Percentiles rank a stretch among this genome's conserved stretches.
phyloP scores from a whole-genome alignment of 2,329 filamentous ascomycete species.

The Dactylonectria macrodidyma region DNA sequence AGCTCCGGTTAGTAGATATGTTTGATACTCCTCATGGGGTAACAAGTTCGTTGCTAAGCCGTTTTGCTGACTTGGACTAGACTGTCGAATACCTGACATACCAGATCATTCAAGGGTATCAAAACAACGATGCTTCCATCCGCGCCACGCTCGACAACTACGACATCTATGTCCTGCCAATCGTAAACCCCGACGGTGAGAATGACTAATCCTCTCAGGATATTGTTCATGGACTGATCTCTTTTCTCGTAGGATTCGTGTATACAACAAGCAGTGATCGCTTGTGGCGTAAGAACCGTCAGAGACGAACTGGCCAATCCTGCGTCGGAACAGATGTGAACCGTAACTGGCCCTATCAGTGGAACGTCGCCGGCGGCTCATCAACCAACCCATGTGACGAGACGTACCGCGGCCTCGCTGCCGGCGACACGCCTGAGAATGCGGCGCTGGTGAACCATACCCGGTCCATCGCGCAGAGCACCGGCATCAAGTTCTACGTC shows the following conservation, averaged over 20 bases:
- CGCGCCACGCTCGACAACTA: conserved; percentile 67
- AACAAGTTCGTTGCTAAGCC: fast-evolving
- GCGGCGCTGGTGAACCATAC: conserved; percentile 58
- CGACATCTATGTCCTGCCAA: conserved; percentile 76
- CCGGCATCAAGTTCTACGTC: conserved; percentile 72
- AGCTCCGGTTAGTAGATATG: conserved; percentile 58
- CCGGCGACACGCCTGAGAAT: conserved; percentile 66
- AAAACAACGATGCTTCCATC: conserved; percentile 31
- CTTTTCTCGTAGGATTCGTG: conserved; percentile 63
- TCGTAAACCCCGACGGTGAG: conserved; percentile 74
- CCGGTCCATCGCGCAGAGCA: conserved; percentile 52
- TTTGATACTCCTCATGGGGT: fast-evolving
- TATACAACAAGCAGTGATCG: conserved; percentile 61
- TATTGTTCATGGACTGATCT: fast-evolving
- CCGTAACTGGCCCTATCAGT: conserved; percentile 72
- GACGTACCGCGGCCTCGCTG: conserved; percentile 61
- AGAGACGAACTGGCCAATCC: conserved; percentile 54
- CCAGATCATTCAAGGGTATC: conserved; percentile 40
- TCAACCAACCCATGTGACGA: conserved; percentile 67
- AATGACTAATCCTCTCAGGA: fast-evolving
- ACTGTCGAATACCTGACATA: conserved; percentile 44
- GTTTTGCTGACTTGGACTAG: background rate
- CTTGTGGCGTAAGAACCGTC: conserved; percentile 75
- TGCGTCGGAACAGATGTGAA: conserved; percentile 72
- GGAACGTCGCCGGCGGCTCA: conserved; percentile 64